Percentiles rank a stretch among this genome's conserved stretches.
Evolutionary conservation across 164 flowering plant species (phyloP).

Genomic region (Liriodendron chinense): DNA sequence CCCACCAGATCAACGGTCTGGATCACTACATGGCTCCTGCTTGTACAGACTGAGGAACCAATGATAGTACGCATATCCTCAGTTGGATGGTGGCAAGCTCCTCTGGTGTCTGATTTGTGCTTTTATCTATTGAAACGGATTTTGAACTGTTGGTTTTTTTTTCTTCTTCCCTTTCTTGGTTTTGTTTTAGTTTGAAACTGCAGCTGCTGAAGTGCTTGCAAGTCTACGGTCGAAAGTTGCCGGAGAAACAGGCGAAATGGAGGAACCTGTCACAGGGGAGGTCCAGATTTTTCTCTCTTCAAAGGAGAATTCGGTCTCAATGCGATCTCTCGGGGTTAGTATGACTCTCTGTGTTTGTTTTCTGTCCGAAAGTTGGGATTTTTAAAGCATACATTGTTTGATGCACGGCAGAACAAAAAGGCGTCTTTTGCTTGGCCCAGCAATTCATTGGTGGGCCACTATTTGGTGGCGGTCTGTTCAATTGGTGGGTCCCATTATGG

Average conservation of each 20-base stretch:
- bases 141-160: neutral
- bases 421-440: too few relatives aligned
- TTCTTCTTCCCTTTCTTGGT: neutral
- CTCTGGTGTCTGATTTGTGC: neutral
- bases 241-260: slow-evolving; percentile 80
- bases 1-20: neutral
- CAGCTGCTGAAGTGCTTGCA: slow-evolving; percentile 77
- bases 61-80: neutral
- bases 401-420: neutral
- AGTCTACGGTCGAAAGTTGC: slow-evolving; percentile 69
- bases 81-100: neutral
- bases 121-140: neutral
- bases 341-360: neutral
- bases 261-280: slow-evolving; percentile 71
- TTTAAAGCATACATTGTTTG: neutral
- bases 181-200: slow-evolving; percentile 75
- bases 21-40: neutral
- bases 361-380: neutral
- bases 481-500: too few relatives aligned
- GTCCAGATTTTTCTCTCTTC: slow-evolving; percentile 85
- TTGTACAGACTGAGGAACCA: neutral
- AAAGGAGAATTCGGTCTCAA: slow-evolving; percentile 75
- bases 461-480: too few relatives aligned
- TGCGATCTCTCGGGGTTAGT: slow-evolving; percentile 90
- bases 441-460: too few relatives aligned